Evolutionary conservation across 164 flowering plant genomes (phyloP).

Genomic region (Chloranthus sessilifolius): DNA sequence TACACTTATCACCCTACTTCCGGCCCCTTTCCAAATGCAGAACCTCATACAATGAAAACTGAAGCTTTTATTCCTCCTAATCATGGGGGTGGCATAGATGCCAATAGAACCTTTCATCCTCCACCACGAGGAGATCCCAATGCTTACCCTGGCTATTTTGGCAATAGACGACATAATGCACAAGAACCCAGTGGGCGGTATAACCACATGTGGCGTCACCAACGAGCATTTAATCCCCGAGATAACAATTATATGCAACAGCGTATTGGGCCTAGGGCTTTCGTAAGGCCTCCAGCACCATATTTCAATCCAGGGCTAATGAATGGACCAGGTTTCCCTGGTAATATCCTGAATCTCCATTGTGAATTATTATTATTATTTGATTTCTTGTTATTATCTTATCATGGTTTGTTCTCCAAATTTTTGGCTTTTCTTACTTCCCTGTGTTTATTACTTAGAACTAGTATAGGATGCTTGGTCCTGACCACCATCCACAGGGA

Average conservation of each 20-base stretch:
- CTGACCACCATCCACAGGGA: too few relatives aligned
- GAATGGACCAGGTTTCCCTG: constrained; percentile 60
- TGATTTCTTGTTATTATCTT: background rate
- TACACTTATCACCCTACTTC: constrained; percentile 52
- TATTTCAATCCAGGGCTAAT: constrained; percentile 57
- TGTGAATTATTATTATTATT: background rate
- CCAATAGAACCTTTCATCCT: constrained; percentile 37
- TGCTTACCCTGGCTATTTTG: constrained; percentile 33
- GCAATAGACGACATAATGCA: constrained; percentile 41
- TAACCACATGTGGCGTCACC: constrained; percentile 55
- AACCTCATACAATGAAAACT: constrained; percentile 35
- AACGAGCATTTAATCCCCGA: constrained; percentile 39
- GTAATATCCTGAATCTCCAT: constrained; percentile 26
- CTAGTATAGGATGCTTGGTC: too few relatives aligned
- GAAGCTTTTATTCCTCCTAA: constrained; percentile 49
- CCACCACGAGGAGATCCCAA: constrained; percentile 48
- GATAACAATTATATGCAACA: constrained; percentile 46
- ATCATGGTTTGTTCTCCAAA: background rate
- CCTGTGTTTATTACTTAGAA: too few relatives aligned
- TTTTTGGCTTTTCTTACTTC: background rate
- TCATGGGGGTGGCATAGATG: constrained; percentile 34
- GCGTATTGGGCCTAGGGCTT: constrained; percentile 51
- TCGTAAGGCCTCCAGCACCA: constrained; percentile 50
- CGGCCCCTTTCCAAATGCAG: constrained; percentile 42
- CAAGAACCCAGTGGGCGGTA: constrained; percentile 53